These are phyloP conservation scores for Platanthera guangdongensis DNA, from an alignment of 106 monocot genomes.

Conservation along the genomic window DNA sequence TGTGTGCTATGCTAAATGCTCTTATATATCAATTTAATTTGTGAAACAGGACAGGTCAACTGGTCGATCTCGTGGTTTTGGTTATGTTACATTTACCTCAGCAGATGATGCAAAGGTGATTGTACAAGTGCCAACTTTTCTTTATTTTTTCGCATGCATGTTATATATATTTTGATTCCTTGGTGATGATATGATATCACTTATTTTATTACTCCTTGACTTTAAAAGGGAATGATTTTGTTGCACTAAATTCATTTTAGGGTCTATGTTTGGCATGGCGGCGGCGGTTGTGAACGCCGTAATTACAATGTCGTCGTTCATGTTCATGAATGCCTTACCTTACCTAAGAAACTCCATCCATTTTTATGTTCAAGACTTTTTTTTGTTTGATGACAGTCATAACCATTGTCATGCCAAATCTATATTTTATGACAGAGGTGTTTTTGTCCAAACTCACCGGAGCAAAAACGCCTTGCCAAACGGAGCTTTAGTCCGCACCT, in stretches of 20 bases:
- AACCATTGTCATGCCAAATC: no score
- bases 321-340: no score
- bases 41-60: constrained; percentile 45
- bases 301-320: no score
- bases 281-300: no score
- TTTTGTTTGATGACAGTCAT: no score
- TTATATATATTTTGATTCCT: neutral
- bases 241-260: neutral
- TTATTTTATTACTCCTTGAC: neutral
- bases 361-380: no score
- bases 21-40: neutral
- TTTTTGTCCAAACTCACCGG: no score
- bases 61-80: constrained; percentile 63
- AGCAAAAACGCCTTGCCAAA: no score
- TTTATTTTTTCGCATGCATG: neutral
- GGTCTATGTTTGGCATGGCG: no score
- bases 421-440: no score
- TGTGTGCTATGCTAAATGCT: neutral
- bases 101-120: constrained; percentile 52
- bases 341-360: no score
- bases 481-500: neutral
- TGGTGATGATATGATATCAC: neutral
- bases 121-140: neutral
- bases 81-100: constrained; percentile 58
- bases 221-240: neutral